Base-by-base conservation (phyloP, 768 basidiomycete species). In the Boletus pseudo-olivaceus region DNA sequence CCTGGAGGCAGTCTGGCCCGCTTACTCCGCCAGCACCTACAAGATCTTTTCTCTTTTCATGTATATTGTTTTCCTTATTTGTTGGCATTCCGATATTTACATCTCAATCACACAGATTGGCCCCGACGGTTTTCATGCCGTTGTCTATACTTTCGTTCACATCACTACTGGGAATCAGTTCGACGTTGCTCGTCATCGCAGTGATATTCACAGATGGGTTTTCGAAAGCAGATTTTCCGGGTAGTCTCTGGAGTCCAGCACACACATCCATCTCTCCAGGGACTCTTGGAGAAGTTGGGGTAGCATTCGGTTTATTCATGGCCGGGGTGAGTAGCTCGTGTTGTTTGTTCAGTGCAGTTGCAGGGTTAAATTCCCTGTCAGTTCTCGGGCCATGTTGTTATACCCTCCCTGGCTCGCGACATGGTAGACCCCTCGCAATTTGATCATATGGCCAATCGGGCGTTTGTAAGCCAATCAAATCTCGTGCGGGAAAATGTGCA, bases 331-430 rank as follows among this genome's bases (percentile, higher is more conserved):
- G 82, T 65, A 45, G 27, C 19, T 46, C 23, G 23, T 43, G 23
- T 27, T 43, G 15, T 33, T 58, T 20, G 6, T 46, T 47, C 10
- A 10, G 17, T n/a, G 33, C 48, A 12, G 20, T 10, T 23, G 19
- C 5, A 17, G 33, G 17, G 1, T 32, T 54, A 8, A 47, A 32
- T 26, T 44, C 33, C 19, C 42, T 41, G 26, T 27, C 10, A 93
- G 84, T 95, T 96, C 63, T 84, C 92, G 3, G 94, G 94, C 2
- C 96, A 98, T 66, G 87, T 92, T 14, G 88, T 95, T 29, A 88
- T 98, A 46, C 95, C 95, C 19, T 90, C 88, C 20, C 71, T 98
- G 15, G 93, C 89, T 5, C 80, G 85, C 62, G 95, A 98, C 70
- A 97, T 98, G 95, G 67, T 70, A 20, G 83, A 93, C 59, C 94